These are phyloP conservation scores for Ogataea neopini DNA, from an alignment of 805 yeast species.

Conservation along the genomic window DNA sequence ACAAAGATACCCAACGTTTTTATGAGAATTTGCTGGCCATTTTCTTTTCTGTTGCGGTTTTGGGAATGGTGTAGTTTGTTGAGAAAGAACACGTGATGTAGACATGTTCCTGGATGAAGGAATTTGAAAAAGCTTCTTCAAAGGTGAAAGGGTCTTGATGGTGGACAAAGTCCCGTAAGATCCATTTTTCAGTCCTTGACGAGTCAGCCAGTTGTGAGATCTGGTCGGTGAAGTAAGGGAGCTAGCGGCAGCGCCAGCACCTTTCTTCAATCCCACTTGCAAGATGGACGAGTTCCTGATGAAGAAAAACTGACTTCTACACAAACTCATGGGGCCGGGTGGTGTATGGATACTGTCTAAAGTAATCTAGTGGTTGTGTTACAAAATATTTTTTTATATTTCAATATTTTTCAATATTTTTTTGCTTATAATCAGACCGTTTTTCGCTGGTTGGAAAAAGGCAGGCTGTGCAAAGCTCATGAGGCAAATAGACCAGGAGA, in stretches of 20 bases:
- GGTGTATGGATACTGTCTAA: too few species aligned
- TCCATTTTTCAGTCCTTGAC: not conserved
- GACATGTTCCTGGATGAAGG: constrained; percentile 14
- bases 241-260: constrained; percentile 9
- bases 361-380: too few species aligned
- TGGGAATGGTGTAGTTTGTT: not conserved
- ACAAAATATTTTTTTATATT: too few species aligned
- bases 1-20: constrained; percentile 81
- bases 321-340: constrained; percentile 34
- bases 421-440: not conserved
- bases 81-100: constrained; percentile 12
- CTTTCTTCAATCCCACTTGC: constrained; percentile 24
- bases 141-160: not conserved
- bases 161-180: not conserved
- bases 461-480: too few species aligned
- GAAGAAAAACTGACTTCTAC: constrained; percentile 59
- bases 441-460: not conserved
- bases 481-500: too few species aligned
- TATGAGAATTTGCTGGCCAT: constrained; percentile 50
- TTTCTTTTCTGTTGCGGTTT: constrained; percentile 14
- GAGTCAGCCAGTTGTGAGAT: not conserved
- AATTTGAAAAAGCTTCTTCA: not conserved
- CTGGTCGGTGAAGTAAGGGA: not conserved
- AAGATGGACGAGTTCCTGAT: constrained; percentile 52
- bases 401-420: not conserved